These are phyloP conservation scores for Parasarocladium wereldwijsianum DNA, from an alignment of 2,329 filamentous ascomycete species.

Conservation along the genomic window DNA sequence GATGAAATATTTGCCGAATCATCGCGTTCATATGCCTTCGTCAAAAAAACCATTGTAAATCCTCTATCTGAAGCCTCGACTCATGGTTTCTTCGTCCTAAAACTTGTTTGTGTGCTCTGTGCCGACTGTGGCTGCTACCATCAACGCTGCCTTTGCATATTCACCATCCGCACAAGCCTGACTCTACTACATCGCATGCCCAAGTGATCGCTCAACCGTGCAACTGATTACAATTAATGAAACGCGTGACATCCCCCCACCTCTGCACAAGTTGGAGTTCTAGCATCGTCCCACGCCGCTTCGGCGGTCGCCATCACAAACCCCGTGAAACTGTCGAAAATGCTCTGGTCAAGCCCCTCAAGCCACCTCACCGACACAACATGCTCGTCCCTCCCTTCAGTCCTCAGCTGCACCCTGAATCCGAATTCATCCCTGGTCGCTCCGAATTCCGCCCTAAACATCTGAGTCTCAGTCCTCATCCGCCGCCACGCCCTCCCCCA, in stretches of 20 bases:
- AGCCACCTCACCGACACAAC: constrained; percentile 44
- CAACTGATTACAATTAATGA: too few relatives aligned
- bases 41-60: too few relatives aligned
- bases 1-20: too few relatives aligned
- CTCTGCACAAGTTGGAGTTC: background rate
- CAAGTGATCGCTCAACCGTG: background rate
- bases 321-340: constrained; percentile 82
- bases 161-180: too few relatives aligned
- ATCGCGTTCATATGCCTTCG: too few relatives aligned
- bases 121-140: too few relatives aligned
- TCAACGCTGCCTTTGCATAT: too few relatives aligned
- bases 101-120: too few relatives aligned
- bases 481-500: constrained; percentile 66
- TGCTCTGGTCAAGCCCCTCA: constrained; percentile 53
- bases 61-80: background rate
- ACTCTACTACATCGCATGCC: too few relatives aligned
- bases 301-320: constrained; percentile 43
- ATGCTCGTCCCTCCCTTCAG: constrained; percentile 24
- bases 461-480: constrained; percentile 25
- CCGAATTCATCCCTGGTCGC: constrained; percentile 29
- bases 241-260: too few relatives aligned
- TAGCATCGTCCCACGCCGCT: constrained; percentile 1
- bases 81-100: too few relatives aligned
- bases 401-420: constrained; percentile 38
- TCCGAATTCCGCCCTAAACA: constrained; percentile 6